A percentile compares a stretch with the other conserved stretches of the same genome.
These are phyloP conservation scores for Saccharomyces jurei DNA, from an alignment of 805 yeast genomes.

Conservation along the genomic window DNA sequence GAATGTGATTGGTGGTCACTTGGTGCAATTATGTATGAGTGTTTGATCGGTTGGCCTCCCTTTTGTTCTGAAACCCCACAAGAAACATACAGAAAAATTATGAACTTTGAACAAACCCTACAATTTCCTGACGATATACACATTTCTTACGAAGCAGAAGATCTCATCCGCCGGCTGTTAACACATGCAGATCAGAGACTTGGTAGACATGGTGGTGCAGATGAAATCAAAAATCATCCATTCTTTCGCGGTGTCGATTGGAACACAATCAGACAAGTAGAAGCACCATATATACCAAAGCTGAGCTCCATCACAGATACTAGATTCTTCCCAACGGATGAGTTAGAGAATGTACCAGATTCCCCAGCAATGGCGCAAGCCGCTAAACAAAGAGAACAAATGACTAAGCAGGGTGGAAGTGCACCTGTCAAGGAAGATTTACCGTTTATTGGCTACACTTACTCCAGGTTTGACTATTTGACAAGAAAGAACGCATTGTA, in stretches of 20 bases:
- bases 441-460: slow-evolving; percentile 96
- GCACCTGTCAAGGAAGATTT: slow-evolving; percentile 58
- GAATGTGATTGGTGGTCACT: slow-evolving; percentile 98
- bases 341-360: slow-evolving; percentile 88
- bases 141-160: slow-evolving; percentile 81
- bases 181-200: slow-evolving; percentile 73
- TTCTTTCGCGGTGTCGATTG: slow-evolving; percentile 95
- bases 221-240: slow-evolving; percentile 82
- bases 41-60: slow-evolving; percentile 95
- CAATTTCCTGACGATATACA: slow-evolving; percentile 89
- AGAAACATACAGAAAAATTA: slow-evolving; percentile 83
- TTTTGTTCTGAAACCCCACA: slow-evolving; percentile 92
- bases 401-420: slow-evolving; percentile 35
- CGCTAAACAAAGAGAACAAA: slow-evolving; percentile 52
- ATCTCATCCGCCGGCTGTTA: slow-evolving; percentile 66
- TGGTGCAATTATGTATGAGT: slow-evolving; percentile 95
- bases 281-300: slow-evolving; percentile 91
- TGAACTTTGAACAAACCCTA: slow-evolving; percentile 84
- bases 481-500: slow-evolving; percentile 58
- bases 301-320: slow-evolving; percentile 90
- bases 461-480: slow-evolving; percentile 85
- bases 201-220: slow-evolving; percentile 88
- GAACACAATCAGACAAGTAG: slow-evolving; percentile 78
- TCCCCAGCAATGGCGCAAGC: slow-evolving; percentile 68
- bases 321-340: slow-evolving; percentile 96